Evolutionary conservation across 192 early-diverging fungal species (phyloP), one percentile per base, ranked within the genome.

Genomic region (Dissophora globulifera): DNA sequence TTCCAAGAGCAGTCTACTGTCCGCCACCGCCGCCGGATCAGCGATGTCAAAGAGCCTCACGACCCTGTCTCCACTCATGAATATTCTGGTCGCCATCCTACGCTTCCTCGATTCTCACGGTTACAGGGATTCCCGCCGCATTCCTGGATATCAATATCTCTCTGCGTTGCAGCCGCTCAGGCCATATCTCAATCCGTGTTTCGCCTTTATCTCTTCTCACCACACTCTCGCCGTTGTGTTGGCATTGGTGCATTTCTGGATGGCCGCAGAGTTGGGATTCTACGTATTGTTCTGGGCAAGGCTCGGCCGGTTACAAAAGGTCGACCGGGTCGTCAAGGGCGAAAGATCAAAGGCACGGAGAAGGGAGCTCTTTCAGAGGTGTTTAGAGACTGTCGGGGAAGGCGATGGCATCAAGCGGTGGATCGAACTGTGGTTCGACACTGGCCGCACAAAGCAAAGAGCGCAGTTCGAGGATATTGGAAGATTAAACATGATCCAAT

Each of bases 371-470:
- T 72, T 72, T 45, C 53, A 72, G 38, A 23, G 69, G 17, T 72
- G 60, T 19, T 40, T 72, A 0, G 69, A 72, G 48, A 72, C 69
- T 13, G 56, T 69, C 4, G 58, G 47, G 1, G 38, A 58, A 19
- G 58, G 57, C 0, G 56, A 58, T 13, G 58, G 56, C 0, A 58
- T 53, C 27, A 51, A 69, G 58, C 33, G 48, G 16, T 69, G 67
- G 67, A 55, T 60, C 30, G 57, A 69, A 16, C 31, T 55, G 12
- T 69, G 67, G 67, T 69, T 69, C 15, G 67, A 69, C 31, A 69
- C 67, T 11, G 67, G 67, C 35, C 56, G 67, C 17, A 58, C 66
- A 2, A 59, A 42, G 19, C 38, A 33, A n/a, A 53, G 52, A 19
- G 64, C 58, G 13, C 48, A 47, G 20, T 69, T 69, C 30, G 55